phyloP scores from a whole-genome alignment of 2,329 filamentous ascomycete species.

The Ceratocystis cacaofunesta region DNA sequence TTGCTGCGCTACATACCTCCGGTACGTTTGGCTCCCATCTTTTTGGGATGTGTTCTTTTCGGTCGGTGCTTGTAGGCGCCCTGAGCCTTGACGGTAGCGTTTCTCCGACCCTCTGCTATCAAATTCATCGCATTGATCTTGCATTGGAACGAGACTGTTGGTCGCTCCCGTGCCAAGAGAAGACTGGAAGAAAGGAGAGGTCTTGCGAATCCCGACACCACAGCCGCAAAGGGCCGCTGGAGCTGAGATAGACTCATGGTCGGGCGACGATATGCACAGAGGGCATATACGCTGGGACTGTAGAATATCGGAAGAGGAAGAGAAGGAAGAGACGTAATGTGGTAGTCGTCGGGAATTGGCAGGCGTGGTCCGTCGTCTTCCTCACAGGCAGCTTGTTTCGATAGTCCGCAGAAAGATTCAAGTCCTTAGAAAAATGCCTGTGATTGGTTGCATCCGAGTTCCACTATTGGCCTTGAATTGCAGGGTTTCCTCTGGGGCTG shows the following conservation, averaged over 20 bases:
- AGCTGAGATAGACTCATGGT: slow-evolving; percentile 24
- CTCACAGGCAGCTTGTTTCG: neutral
- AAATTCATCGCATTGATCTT: slow-evolving; percentile 17
- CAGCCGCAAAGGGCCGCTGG: slow-evolving; percentile 33
- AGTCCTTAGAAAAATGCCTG: slow-evolving; percentile 1
- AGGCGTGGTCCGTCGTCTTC: neutral
- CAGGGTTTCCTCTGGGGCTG: neutral
- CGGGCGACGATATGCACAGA: neutral
- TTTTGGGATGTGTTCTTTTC: slow-evolving; percentile 54
- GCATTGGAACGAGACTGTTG: slow-evolving; percentile 17
- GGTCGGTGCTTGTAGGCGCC: slow-evolving; percentile 51
- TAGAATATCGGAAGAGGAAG: neutral
- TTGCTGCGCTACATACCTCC: slow-evolving; percentile 45
- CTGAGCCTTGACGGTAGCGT: slow-evolving; percentile 48
- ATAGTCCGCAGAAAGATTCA: slow-evolving; percentile 14
- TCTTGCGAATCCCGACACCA: slow-evolving; percentile 23
- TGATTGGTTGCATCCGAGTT: slow-evolving; percentile 10
- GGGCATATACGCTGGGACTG: neutral
- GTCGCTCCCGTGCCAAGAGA: slow-evolving; percentile 18
- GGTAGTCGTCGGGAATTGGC: neutral
- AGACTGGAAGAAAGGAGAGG: slow-evolving; percentile 16
- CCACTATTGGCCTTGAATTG: neutral
- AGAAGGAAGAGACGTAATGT: neutral
- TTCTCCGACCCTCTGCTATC: slow-evolving; percentile 31
- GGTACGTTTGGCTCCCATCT: slow-evolving; percentile 85